These are phyloP conservation scores for Botryotinia globosa DNA, from an alignment of 2,329 filamentous ascomycete species.

Conservation along the genomic window DNA sequence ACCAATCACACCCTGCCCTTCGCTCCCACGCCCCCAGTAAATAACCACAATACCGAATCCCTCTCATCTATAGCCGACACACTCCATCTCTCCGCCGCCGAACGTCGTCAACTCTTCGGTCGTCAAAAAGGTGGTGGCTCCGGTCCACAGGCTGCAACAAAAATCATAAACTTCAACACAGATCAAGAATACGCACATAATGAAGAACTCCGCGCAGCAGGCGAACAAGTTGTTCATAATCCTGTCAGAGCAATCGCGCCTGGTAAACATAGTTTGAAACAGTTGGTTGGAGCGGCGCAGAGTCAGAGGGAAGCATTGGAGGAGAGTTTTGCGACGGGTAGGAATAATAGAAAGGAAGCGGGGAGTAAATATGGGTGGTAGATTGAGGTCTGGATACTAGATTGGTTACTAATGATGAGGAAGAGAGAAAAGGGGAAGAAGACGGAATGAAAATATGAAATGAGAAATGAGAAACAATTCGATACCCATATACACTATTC, in stretches of 20 bases:
- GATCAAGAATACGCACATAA: constrained; percentile 85
- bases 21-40: constrained; percentile 33
- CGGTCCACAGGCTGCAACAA: constrained; percentile 47
- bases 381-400: neutral
- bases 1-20: constrained; percentile 30
- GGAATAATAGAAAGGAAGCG: constrained; percentile 76
- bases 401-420: neutral
- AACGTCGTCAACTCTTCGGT: constrained; percentile 82
- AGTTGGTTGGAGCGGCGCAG: constrained; percentile 79
- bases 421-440: neutral
- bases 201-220: constrained; percentile 67
- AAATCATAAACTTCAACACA: constrained; percentile 83
- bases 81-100: constrained; percentile 73
- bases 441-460: neutral
- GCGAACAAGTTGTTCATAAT: constrained; percentile 71
- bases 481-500: neutral
- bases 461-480: neutral
- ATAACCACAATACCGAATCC: constrained; percentile 45
- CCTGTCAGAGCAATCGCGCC: constrained; percentile 79
- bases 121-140: constrained; percentile 51
- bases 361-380: constrained; percentile 82
- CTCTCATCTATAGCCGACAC: constrained; percentile 71
- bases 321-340: constrained; percentile 83
- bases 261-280: constrained; percentile 84
- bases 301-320: constrained; percentile 84